Base-by-base conservation (phyloP, 805 yeast species). In the Lipomyces yamadae region DNA sequence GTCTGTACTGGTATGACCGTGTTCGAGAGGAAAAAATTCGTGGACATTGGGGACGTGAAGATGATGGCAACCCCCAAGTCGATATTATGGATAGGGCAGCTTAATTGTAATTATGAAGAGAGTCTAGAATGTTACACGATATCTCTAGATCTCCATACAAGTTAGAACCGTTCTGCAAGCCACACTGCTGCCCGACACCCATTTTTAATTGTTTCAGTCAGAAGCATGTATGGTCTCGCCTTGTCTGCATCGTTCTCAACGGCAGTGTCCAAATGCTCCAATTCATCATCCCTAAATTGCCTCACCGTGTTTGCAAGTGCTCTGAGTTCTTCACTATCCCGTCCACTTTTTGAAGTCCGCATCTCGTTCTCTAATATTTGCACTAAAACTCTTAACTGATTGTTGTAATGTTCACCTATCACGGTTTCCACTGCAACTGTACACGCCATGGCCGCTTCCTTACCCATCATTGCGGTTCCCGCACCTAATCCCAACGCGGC, bases 361-460 rank as follows among this genome's bases (percentile, higher is more conserved):
- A 63, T 63, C 35, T 67, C 69, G n/a, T 53, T n/a, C 24, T 62
- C 60, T n/a, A 68, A 39, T 50, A 69, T 45, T 37, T 45, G 33
- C 8, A 63, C 59, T 64, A 95, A 81, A 53, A 87, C 86, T 62
- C 99, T 82, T 71, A 95, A 81, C 77, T 95, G 99, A 68, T 87
- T 88, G 76, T 95, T 95, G 78, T 95, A 95, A 76, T 95, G 99
- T 1, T 91, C 90, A 1, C 99, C 99, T 76, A 95, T 95, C 4
- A 95, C 98, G 0, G 99, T 95, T 78, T 95, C 99, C 1, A 95
- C 98, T 0, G 98, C 98, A 67, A 93, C 98, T 0, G 99, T 95
- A 77, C 99, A 95, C 0, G 99, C 98, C 99, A 95, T 95, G 1
- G 99, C 98, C 1, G 97, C 98, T 76, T 94, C 97, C 74, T 92